A percentile compares a stretch with the other conserved stretches of the same genome.
These are phyloP conservation scores for Brettanomyces custersianus DNA, from an alignment of 805 yeast species.

Conservation along the genomic window DNA sequence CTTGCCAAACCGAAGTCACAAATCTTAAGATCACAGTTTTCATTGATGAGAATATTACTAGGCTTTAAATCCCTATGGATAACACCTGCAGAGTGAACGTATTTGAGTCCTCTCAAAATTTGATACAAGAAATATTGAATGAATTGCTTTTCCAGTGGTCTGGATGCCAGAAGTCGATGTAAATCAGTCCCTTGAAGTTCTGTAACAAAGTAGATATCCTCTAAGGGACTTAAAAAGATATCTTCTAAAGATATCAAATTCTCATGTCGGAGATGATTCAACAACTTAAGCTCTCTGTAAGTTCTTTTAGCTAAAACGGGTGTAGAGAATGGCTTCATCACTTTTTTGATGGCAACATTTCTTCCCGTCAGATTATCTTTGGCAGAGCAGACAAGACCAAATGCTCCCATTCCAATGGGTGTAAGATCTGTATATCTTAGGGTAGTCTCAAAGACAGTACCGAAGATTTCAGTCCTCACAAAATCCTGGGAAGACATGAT, in stretches of 20 bases:
- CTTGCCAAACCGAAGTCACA: slow-evolving; percentile 97
- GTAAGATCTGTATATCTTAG: slow-evolving; percentile 82
- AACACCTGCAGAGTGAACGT: slow-evolving; percentile 93
- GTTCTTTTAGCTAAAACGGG: slow-evolving; percentile 94
- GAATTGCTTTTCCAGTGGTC: slow-evolving; percentile 93
- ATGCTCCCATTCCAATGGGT: slow-evolving; percentile 99
- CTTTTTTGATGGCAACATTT: slow-evolving; percentile 94
- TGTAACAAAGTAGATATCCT: slow-evolving; percentile 93
- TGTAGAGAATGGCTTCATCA: slow-evolving; percentile 94
- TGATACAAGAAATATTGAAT: slow-evolving; percentile 96
- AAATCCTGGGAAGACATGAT: slow-evolving; percentile 28
- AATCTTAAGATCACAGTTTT: slow-evolving; percentile 89
- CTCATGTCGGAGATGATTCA: slow-evolving; percentile 91
- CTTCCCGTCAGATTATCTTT: slow-evolving; percentile 83
- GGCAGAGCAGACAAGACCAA: slow-evolving; percentile 96
- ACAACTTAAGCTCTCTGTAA: slow-evolving; percentile 85
- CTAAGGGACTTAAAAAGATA: slow-evolving; percentile 87
- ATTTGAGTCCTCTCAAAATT: slow-evolving; percentile 86
- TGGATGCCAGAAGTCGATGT: slow-evolving; percentile 79
- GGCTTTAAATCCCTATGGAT: slow-evolving; percentile 74
- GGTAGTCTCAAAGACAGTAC: slow-evolving; percentile 91
- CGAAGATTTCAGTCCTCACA: slow-evolving; percentile 82
- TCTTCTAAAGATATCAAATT: slow-evolving; percentile 89
- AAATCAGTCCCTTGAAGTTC: slow-evolving; percentile 96
- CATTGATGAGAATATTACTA: slow-evolving; percentile 70